Evolutionary conservation across 139 green algal species (phyloP), one percentile per base, ranked within the genome.

Genomic region (Haematococcus lacustris): DNA sequence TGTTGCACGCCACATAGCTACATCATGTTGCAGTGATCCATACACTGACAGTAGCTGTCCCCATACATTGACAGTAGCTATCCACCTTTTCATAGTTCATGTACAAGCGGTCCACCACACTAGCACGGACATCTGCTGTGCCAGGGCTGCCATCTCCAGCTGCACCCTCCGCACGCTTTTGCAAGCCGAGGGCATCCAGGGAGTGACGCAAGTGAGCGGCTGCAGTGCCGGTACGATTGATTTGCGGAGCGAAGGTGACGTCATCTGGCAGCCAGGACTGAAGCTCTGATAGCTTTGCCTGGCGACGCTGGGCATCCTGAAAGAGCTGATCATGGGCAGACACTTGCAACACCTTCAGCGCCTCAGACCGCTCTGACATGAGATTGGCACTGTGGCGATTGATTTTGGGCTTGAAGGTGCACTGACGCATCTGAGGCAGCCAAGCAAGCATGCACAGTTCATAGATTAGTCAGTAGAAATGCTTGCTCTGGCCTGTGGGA

Each of bases 381-480:
- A 92, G 73, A 7, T 51, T 38, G 21, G 81, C 78, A 39, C 77
- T 88, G 71, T 71, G 80, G 34, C 32, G 64, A 73, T 88, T 88
- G 72, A 96, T 88, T 35, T 73, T 43, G 2, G 90, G 90, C 26
- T 76, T 70, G 78, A 96, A 96, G 34, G 87, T 93, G 78, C 85
- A 92, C 68, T 89, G 82, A 40, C 57, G 50, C 71, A 75, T 33
- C 60, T 76, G 41, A 65, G 40, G 47, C 47, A 21, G 21, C 13
- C 47, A 57, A 21, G 47, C 13, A 13, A 57, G 47, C 47, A 57
- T 21, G 21, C 13, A 57, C 13, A 57, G 47, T 13, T 57, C 47
- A 57, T 28, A 57, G 13, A 57, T 57, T 28, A 21, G 47, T 21
- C n/a, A n/a, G n/a, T n/a, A n/a, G n/a, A n/a, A n/a, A n/a, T n/a